Evolutionary conservation across 208 protist genomes (phyloP).

Genomic region (Leishmania lainsoni): DNA sequence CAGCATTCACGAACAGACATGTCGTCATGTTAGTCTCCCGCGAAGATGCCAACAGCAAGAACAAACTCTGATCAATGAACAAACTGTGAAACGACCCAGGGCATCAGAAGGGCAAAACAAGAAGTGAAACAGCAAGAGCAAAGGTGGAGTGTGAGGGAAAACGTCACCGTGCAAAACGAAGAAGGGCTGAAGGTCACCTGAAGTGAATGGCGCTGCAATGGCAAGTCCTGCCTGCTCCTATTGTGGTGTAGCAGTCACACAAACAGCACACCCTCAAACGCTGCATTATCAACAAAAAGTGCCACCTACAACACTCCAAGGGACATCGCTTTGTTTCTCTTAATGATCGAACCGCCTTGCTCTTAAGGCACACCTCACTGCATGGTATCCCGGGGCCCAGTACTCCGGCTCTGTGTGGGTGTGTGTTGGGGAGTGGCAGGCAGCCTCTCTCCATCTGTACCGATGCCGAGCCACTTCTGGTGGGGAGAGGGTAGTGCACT

Average conservation of each 20-base stretch:
- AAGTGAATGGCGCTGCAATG: neutral
- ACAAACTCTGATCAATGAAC: neutral
- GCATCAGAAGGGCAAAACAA: neutral
- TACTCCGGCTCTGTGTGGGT: neutral
- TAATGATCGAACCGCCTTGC: neutral
- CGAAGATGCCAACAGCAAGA: neutral
- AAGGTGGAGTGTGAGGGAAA: neutral
- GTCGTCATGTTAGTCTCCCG: neutral
- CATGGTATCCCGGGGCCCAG: neutral
- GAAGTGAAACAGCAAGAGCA: neutral
- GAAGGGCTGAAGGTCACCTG: neutral
- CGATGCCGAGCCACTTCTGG: neutral
- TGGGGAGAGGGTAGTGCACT: neutral
- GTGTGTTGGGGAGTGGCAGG: neutral
- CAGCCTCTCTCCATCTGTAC: neutral
- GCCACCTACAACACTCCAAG: no score
- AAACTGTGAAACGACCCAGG: neutral
- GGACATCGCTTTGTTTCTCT: no score
- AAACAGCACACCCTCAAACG: no score
- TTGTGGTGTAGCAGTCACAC: neutral
- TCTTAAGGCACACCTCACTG: neutral
- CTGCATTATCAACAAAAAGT: no score
- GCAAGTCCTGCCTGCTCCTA: neutral
- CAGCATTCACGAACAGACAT: conserved; percentile 37
- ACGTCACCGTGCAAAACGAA: neutral